These are phyloP conservation scores for Pseudevernia furfuracea DNA, from an alignment of 495 filamentous ascomycete genomes.

Conservation along the genomic window DNA sequence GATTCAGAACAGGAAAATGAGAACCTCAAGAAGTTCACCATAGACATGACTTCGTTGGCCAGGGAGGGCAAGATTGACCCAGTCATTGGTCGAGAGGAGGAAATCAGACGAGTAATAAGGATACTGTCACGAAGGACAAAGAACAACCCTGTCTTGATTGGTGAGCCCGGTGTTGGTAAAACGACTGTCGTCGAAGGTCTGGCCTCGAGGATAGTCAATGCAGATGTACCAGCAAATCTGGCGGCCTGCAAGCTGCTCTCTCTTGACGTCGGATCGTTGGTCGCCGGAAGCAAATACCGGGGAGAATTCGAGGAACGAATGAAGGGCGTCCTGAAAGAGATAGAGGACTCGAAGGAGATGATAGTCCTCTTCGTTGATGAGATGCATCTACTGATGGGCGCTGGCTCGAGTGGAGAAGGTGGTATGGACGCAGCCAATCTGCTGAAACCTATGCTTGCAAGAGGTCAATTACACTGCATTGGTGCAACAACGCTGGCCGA, in stretches of 20 bases:
- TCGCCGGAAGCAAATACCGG: constrained; percentile 94
- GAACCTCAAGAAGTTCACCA: constrained; percentile 93
- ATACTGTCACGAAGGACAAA: constrained; percentile 92
- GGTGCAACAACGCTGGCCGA: constrained; percentile 91
- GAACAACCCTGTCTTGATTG: constrained; percentile 95
- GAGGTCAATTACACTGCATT: constrained; percentile 95
- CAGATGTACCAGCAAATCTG: constrained; percentile 92
- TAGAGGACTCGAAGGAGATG: constrained; percentile 90
- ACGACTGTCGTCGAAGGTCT: constrained; percentile 96
- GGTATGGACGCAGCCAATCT: constrained; percentile 98
- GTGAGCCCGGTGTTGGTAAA: constrained; percentile 97
- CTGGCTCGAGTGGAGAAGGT: constrained; percentile 84
- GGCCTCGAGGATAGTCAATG: constrained; percentile 90
- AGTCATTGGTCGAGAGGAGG: constrained; percentile 94
- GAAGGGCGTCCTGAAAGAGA: constrained; percentile 97
- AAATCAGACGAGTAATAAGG: constrained; percentile 87
- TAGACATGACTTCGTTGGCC: constrained; percentile 92
- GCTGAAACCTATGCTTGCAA: constrained; percentile 92
- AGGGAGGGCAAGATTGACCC: constrained; percentile 96
- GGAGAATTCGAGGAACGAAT: constrained; percentile 98
- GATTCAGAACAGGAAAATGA: constrained; percentile 86
- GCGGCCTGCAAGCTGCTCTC: constrained; percentile 88
- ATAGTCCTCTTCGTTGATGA: constrained; percentile 98
- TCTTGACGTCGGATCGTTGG: constrained; percentile 86
- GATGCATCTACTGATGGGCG: constrained; percentile 97